Conservation (phyloP, 1,284 basidiomycete species). For the Grifola frondosa region DNA sequence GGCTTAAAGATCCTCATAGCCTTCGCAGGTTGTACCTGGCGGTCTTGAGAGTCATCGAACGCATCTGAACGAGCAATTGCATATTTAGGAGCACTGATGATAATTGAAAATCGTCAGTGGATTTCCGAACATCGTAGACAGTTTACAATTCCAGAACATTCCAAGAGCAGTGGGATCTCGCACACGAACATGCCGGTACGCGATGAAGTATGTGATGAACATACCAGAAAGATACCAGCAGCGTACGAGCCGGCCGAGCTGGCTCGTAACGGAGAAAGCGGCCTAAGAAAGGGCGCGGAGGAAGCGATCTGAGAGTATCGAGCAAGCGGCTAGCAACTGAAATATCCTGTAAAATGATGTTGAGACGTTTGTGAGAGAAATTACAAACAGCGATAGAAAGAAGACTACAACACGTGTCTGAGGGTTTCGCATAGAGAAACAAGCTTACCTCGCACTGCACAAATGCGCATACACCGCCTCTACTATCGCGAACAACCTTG, state of each 20-base stretch:
- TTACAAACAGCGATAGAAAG: not conserved
- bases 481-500: constrained; percentile 73
- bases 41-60: not conserved
- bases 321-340: constrained; percentile 58
- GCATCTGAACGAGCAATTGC: not conserved
- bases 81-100: not conserved
- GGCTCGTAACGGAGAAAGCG: constrained; percentile 70
- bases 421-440: constrained; percentile 2
- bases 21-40: constrained; percentile 42
- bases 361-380: constrained; percentile 3
- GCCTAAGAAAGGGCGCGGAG: constrained; percentile 64
- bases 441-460: constrained; percentile 71
- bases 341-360: constrained; percentile 44
- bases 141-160: too few species aligned
- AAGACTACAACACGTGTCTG: not conserved
- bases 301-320: constrained; percentile 51
- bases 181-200: too few species aligned
- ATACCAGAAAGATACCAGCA: constrained; percentile 73
- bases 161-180: too few species aligned
- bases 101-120: not conserved
- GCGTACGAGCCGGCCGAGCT: constrained; percentile 72
- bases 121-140: too few species aligned
- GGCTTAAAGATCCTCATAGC: constrained; percentile 52
- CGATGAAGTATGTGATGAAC: constrained; percentile 11
- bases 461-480: constrained; percentile 76